Conservation (phyloP, 176 grass and related monocot genomes). For the Oropetium thomaeum region DNA sequence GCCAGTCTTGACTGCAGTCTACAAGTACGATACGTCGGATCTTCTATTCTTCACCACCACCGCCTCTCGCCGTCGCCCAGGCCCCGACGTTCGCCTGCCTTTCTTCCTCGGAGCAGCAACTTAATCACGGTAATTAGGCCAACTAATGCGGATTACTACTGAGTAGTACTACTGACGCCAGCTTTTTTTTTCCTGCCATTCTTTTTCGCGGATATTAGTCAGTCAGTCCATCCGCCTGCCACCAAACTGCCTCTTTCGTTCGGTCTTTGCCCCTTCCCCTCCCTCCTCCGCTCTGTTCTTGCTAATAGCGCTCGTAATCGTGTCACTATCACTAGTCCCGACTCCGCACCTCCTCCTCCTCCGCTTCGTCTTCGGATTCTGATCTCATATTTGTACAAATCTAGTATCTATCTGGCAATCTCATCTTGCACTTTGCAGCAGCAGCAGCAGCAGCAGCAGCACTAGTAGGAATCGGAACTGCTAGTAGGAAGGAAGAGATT, state of each 20-base stretch:
- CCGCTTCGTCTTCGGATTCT: neutral
- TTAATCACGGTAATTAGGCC: conserved; percentile 12
- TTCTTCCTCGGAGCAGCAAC: neutral
- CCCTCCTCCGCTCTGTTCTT: neutral
- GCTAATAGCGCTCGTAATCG: neutral
- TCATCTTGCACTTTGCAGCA: neutral
- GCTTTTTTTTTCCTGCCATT: neutral
- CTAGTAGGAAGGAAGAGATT: neutral
- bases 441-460: neutral
- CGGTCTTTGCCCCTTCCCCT: neutral
- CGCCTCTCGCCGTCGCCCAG: too few relatives aligned
- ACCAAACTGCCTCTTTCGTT: conserved; percentile 16
- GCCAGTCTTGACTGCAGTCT: too few relatives aligned
- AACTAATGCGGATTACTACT: conserved; percentile 26
- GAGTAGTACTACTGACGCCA: too few relatives aligned
- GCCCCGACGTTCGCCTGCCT: conserved; percentile 25
- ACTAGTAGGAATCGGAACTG: too few relatives aligned
- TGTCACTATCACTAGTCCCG: conserved; percentile 27
- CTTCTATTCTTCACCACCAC: neutral
- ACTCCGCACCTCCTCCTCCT: neutral
- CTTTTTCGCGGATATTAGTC: conserved; percentile 10
- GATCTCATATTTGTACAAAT: conserved; percentile 19
- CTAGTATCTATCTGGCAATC: conserved; percentile 8
- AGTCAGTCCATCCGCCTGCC: conserved; percentile 17
- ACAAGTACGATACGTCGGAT: neutral